These are phyloP conservation scores for Sugiyamaella paludigena DNA, from an alignment of 1,139 yeast genomes.

Conservation along the genomic window DNA sequence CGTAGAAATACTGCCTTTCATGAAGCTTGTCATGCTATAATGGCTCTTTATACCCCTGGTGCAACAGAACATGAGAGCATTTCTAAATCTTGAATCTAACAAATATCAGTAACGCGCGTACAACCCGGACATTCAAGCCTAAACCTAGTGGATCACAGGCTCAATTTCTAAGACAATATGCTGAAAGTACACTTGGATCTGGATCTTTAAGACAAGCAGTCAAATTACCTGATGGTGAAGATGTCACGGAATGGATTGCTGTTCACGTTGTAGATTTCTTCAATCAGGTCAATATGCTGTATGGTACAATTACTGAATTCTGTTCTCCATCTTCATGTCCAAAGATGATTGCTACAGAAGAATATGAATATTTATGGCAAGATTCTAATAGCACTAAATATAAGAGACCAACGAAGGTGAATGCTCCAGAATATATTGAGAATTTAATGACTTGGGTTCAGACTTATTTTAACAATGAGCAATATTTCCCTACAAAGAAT, in stretches of 20 bases:
- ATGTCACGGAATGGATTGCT: conserved; percentile 91
- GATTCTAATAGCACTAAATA: conserved; percentile 50
- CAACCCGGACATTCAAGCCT: conserved; percentile 31
- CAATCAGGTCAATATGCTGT: conserved; percentile 94
- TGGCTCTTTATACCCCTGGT: conserved; percentile 94
- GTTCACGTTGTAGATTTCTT: conserved; percentile 75
- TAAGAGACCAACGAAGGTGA: conserved; percentile 65
- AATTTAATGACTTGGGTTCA: conserved; percentile 94
- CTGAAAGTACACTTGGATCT: conserved; percentile 92
- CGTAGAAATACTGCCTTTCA: conserved; percentile 94
- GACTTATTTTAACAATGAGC: conserved; percentile 81
- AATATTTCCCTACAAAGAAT: conserved; percentile 81
- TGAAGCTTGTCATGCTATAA: conserved; percentile 98
- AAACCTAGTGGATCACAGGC: conserved; percentile 27
- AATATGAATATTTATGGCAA: conserved; percentile 96
- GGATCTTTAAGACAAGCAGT: conserved; percentile 92
- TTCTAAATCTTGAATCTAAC: neutral
- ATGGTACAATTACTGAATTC: conserved; percentile 93
- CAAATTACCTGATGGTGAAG: conserved; percentile 89
- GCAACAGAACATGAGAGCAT: no score
- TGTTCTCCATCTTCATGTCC: conserved; percentile 94
- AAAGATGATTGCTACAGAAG: conserved; percentile 94
- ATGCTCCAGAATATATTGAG: conserved; percentile 95
- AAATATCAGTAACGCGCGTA: conserved; percentile 24
- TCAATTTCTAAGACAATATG: conserved; percentile 59